Evolutionary conservation across 1,139 yeast genomes (phyloP).

Genomic region (Scheffersomyces lignicola): DNA sequence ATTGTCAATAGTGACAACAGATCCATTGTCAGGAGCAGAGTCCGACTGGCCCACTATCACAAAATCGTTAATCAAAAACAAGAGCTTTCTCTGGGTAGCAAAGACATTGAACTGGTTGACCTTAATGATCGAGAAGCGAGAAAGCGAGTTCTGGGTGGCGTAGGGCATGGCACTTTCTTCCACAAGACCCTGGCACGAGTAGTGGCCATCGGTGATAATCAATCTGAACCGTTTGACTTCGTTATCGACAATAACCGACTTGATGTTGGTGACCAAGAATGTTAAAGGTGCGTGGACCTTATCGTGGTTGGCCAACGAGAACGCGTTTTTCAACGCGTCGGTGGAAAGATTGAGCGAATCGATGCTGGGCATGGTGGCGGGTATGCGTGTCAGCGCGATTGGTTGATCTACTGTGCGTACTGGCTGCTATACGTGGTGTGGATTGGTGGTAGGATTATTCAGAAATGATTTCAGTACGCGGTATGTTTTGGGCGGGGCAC

Average conservation of each 20-base stretch:
- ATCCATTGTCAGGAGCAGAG: constrained; percentile 26
- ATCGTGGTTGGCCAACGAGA: constrained; percentile 24
- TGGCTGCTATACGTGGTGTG: not conserved
- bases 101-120: constrained; percentile 48
- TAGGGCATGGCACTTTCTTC: constrained; percentile 58
- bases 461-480: too few species aligned
- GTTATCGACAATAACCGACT: constrained; percentile 36
- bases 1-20: constrained; percentile 46
- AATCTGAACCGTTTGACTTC: constrained; percentile 53
- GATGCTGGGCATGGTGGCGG: constrained; percentile 7
- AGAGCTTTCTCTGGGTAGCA: constrained; percentile 48
- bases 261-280: constrained; percentile 51
- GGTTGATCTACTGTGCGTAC: not conserved
- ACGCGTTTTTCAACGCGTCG: constrained; percentile 29
- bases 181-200: constrained; percentile 62
- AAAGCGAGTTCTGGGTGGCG: constrained; percentile 47
- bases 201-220: constrained; percentile 65
- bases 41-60: constrained; percentile 25
- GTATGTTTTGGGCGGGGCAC: too few species aligned
- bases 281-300: constrained; percentile 33
- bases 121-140: constrained; percentile 32
- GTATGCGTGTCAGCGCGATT: constrained; percentile 2
- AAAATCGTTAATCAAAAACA: constrained; percentile 53
- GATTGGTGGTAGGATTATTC: not conserved
- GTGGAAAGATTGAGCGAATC: constrained; percentile 14